Base-by-base conservation (phyloP, 257 asterid genomes). In the Scutellaria baicalensis region DNA sequence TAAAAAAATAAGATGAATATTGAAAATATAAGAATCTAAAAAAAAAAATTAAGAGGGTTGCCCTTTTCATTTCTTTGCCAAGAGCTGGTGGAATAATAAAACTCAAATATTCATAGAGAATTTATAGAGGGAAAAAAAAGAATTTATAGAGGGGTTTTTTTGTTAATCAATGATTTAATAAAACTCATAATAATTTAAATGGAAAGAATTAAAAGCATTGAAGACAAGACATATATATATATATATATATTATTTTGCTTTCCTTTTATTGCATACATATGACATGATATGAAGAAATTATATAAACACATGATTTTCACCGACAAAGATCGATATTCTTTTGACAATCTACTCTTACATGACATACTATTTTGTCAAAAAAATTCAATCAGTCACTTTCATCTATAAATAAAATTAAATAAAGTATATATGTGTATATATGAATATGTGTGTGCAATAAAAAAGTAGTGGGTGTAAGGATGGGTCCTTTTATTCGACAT, bases 401-500 rank as follows among this genome's bases (percentile, higher is more conserved):
- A 57, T 49, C 23, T 39, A 58, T 59, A 1, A 60, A 43, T 10
- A 72, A 60, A 70, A 64, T 43, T 60, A 71, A 35, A 44, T 10
- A 18, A 33, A 31, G 2, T 61, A 40, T 59, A 14, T 1, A 36
- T 1, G 3, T 45, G 9, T 33, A 42, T 44, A 43, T 14, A 21
- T 8, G 33, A 31, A 39, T 56, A 76, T 56, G 61, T 71, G 78
- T 75, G 59, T 40, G 55, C 33, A 66, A 71, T 69, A 66, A 70
- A 74, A 74, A 78, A 63, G 75, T 65, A 68, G 83, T 66, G 68
- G 72, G 79, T 70, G 75, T 12, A 23, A 18, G 49, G 61, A 63
- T 49, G 51, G 40, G 49, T 58, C 44, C 8, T 35, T 64, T 10
- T 45, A 68, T 68, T 68, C 77, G 52, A 52, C 57, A 31, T 67